Percentiles rank a stretch among this genome's conserved stretches.
Conservation (phyloP, 202 grass and related monocot genomes). For the Bolboschoenoplectus hybrid region DNA sequence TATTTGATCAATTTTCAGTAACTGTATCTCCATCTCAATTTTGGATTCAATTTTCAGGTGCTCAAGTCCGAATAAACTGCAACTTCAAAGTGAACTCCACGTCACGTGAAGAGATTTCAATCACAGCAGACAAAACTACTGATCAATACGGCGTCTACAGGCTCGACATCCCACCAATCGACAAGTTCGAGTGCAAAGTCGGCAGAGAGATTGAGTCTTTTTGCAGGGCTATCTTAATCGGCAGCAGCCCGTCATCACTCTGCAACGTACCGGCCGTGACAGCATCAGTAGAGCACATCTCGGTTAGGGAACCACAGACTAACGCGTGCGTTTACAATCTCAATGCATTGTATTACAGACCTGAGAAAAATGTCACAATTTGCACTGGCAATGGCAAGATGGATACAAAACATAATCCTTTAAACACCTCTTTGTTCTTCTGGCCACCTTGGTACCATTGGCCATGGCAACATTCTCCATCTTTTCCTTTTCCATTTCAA, state of each 20-base stretch:
- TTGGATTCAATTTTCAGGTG: conserved; percentile 48
- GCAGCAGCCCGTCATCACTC: conserved; percentile 57
- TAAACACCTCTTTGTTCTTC: conserved; percentile 72
- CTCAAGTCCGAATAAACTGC: conserved; percentile 69
- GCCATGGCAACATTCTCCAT: conserved; percentile 43
- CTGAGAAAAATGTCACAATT: conserved; percentile 41
- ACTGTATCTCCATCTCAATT: not conserved
- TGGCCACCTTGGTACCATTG: conserved; percentile 64
- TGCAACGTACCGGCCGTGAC: conserved; percentile 70
- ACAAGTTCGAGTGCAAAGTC: conserved; percentile 62
- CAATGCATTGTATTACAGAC: conserved; percentile 84
- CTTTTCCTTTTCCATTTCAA: conserved; percentile 39
- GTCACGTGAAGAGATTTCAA: conserved; percentile 57
- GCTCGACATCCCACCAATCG: conserved; percentile 73
- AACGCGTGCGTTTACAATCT: conserved; percentile 64
- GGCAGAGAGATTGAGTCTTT: conserved; percentile 46
- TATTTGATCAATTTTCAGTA: not conserved
- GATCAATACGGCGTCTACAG: conserved; percentile 65
- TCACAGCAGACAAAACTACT: conserved; percentile 69
- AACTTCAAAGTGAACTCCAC: conserved; percentile 56
- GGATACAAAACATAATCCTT: not conserved
- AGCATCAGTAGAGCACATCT: conserved; percentile 60
- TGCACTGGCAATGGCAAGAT: conserved; percentile 41
- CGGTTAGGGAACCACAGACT: conserved; percentile 34
- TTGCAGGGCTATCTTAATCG: conserved; percentile 58